Evolutionary conservation across 2,329 filamentous ascomycete species (phyloP).

Genomic region (Colletotrichum siamense): DNA sequence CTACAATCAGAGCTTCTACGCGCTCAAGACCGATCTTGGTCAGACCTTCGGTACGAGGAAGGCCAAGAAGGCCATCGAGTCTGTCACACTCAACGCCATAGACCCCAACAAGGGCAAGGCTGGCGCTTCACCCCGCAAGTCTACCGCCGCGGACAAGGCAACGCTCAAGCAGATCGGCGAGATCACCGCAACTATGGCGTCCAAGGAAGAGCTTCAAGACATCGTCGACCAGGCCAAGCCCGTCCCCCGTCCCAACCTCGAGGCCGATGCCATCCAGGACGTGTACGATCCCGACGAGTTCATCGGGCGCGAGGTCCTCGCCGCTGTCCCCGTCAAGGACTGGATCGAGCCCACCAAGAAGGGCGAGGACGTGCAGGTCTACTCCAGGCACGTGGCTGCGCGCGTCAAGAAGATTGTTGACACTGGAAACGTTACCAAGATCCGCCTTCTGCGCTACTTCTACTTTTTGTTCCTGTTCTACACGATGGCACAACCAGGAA

Average conservation of each 20-base stretch:
- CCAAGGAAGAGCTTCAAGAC: constrained; percentile 68
- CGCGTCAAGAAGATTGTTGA: constrained; percentile 56
- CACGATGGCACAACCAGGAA: constrained; percentile 50
- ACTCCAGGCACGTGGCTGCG: constrained; percentile 69
- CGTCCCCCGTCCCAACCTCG: constrained; percentile 72
- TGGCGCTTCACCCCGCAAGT: constrained; percentile 45
- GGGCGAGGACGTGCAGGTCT: constrained; percentile 60
- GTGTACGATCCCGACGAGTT: constrained; percentile 74
- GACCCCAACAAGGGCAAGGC: constrained; percentile 40
- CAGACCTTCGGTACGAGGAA: constrained; percentile 87
- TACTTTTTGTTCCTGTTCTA: constrained; percentile 62
- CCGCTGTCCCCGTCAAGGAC: constrained; percentile 71
- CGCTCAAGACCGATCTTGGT: constrained; percentile 72
- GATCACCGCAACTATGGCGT: constrained; percentile 69
- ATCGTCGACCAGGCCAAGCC: constrained; percentile 73
- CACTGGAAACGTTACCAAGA: constrained; percentile 52
- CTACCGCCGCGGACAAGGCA: constrained; percentile 61
- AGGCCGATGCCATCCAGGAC: constrained; percentile 71
- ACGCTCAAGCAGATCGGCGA: constrained; percentile 70
- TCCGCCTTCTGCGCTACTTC: constrained; percentile 67
- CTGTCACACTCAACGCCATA: constrained; percentile 76
- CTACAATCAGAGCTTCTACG: constrained; percentile 55
- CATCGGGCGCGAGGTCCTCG: constrained; percentile 72
- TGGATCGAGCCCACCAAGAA: constrained; percentile 74
- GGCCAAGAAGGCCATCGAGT: constrained; percentile 77